phyloP scores from a whole-genome alignment of 192 early-diverging fungal genomes.

The Dissophora ornata region DNA sequence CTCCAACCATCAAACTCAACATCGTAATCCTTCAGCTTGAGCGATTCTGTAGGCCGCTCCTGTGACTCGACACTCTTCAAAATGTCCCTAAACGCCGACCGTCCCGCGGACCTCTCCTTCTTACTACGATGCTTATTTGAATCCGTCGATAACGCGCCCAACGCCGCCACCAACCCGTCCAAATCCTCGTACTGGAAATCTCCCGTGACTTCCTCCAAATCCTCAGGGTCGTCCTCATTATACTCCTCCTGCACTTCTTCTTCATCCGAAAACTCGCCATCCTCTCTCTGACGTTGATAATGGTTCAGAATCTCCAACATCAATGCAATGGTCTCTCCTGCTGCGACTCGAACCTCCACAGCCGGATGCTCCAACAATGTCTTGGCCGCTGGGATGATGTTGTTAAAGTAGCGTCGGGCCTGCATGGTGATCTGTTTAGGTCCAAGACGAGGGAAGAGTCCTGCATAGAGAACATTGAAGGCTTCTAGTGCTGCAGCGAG shows the following conservation, averaged over 20 bases:
- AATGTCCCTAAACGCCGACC: conserved; percentile 74
- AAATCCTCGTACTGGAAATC: conserved; percentile 64
- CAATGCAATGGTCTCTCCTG: conserved; percentile 80
- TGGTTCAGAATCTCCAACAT: conserved; percentile 69
- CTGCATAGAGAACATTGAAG: conserved; percentile 51
- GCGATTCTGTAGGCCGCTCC: conserved; percentile 62
- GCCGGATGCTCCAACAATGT: conserved; percentile 64
- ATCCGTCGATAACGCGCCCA: conserved; percentile 68
- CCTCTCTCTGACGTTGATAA: conserved; percentile 29
- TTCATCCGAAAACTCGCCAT: conserved; percentile 40
- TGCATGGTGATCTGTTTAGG: conserved; percentile 35
- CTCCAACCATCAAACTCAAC: conserved; percentile 70
- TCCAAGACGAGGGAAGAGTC: conserved; percentile 39
- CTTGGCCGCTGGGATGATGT: conserved; percentile 62
- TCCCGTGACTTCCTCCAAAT: conserved; percentile 42
- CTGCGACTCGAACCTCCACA: conserved; percentile 73
- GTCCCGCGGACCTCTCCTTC: conserved; percentile 66
- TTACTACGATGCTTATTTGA: conserved; percentile 66
- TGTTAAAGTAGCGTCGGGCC: conserved; percentile 55
- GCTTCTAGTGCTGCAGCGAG: conserved; percentile 48
- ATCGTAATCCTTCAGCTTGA: conserved; percentile 60
- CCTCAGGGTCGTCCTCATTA: conserved; percentile 58
- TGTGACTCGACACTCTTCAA: conserved; percentile 67
- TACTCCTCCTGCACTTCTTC: conserved; percentile 38
- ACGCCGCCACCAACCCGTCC: conserved; percentile 66